These are phyloP conservation scores for Xylariaceae sp. DNA, from an alignment of 2,329 filamentous ascomycete species.

Conservation along the genomic window DNA sequence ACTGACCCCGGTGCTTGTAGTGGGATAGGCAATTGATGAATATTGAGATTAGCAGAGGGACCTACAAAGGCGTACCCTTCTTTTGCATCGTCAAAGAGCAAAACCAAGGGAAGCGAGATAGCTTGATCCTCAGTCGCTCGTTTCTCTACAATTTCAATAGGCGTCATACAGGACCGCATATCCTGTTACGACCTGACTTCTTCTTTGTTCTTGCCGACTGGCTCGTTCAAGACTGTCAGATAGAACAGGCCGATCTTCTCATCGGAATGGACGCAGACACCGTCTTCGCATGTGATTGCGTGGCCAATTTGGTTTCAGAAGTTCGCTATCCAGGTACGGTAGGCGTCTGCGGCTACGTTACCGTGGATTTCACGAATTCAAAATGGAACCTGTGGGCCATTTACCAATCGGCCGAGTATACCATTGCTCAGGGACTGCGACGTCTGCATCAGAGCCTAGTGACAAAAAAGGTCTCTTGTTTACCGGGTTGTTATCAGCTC, in stretches of 20 bases:
- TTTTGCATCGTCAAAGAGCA: conserved; percentile 46
- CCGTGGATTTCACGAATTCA: conserved; percentile 41
- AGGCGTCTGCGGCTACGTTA: conserved; percentile 46
- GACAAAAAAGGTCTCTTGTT: conserved; percentile 47
- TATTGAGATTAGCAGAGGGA: conserved; percentile 40
- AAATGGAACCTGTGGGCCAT: conserved; percentile 44
- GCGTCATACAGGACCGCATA: conserved; percentile 38
- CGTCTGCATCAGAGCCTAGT: conserved; percentile 47
- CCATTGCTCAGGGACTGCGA: conserved; percentile 43
- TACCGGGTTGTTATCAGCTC: conserved; percentile 47
- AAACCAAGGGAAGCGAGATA: conserved; percentile 49
- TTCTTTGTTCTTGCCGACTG: conserved; percentile 39
- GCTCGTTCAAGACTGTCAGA: conserved; percentile 34
- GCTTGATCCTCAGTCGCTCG: conserved; percentile 46
- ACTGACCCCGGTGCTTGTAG: too few relatives aligned
- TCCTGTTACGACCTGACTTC: conserved; percentile 44
- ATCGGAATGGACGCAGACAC: conserved; percentile 48
- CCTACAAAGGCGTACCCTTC: conserved; percentile 44
- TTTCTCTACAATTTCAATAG: conserved; percentile 46
- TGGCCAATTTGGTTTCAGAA: conserved; percentile 41
- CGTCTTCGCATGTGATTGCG: conserved; percentile 41
- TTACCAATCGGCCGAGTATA: conserved; percentile 47
- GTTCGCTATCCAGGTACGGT: conserved; percentile 42
- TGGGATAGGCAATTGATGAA: conserved; percentile 46
- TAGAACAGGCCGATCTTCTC: conserved; percentile 40